Conservation (phyloP, 2,329 filamentous ascomycete genomes). For the Aspergillus hiratsukae region DNA sequence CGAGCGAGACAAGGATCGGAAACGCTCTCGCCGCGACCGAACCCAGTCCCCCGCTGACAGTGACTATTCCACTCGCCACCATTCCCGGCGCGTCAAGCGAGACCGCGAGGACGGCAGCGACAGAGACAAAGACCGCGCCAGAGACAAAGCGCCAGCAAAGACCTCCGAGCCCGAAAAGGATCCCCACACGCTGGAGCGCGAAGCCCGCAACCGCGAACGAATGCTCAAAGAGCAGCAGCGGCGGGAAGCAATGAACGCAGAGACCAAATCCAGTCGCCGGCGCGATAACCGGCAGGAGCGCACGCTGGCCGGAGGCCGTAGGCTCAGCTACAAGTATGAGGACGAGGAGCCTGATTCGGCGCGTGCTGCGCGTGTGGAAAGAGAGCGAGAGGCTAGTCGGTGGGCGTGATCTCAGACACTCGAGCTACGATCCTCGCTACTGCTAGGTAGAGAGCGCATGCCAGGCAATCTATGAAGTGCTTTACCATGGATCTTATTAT, state of each 20-base stretch:
- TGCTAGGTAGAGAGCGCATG: not conserved
- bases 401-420: constrained; percentile 20
- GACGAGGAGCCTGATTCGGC: constrained; percentile 40
- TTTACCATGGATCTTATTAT: not conserved
- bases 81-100: constrained; percentile 33
- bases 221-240: constrained; percentile 63
- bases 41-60: constrained; percentile 30
- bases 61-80: constrained; percentile 31
- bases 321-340: constrained; percentile 48
- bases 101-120: constrained; percentile 26
- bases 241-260: constrained; percentile 47
- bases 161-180: constrained; percentile 50
- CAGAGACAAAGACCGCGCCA: constrained; percentile 19
- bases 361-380: constrained; percentile 33
- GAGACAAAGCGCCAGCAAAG: constrained; percentile 11
- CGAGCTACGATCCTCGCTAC: not conserved
- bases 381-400: constrained; percentile 35
- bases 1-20: constrained; percentile 30
- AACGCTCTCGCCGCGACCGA: constrained; percentile 39
- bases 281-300: constrained; percentile 33
- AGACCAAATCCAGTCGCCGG: constrained; percentile 29
- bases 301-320: constrained; percentile 28
- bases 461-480: not conserved
- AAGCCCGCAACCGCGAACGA: constrained; percentile 59
- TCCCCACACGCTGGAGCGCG: constrained; percentile 69